Conservation (phyloP, 164 flowering plant genomes). For the Vitis rotundifolia region DNA sequence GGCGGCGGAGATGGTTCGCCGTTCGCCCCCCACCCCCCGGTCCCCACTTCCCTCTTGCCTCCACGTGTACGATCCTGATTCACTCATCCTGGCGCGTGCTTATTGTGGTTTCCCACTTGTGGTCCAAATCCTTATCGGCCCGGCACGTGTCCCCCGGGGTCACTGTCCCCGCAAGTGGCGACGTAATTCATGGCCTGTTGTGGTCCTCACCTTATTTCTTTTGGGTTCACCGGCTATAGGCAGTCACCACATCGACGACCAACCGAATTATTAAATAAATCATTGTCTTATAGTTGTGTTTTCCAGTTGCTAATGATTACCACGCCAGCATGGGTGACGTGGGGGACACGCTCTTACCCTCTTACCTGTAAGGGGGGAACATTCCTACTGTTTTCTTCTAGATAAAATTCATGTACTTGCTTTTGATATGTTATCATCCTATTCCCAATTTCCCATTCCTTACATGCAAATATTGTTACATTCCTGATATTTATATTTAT, state of each 20-base stretch:
- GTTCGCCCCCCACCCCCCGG: neutral
- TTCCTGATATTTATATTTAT: too few relatives aligned
- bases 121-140: slow-evolving; percentile 25
- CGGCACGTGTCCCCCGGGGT: slow-evolving; percentile 35
- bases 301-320: neutral
- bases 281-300: neutral
- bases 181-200: slow-evolving; percentile 30
- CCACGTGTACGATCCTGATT: slow-evolving; percentile 31
- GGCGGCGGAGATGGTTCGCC: slow-evolving; percentile 37
- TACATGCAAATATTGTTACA: too few relatives aligned
- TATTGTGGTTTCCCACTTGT: slow-evolving; percentile 19
- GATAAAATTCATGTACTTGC: neutral
- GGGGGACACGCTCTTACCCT: slow-evolving; percentile 31
- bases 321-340: slow-evolving; percentile 19
- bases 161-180: slow-evolving; percentile 39
- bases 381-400: too few relatives aligned
- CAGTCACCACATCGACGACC: slow-evolving; percentile 1
- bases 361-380: slow-evolving; percentile 7
- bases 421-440: neutral
- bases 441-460: too few relatives aligned
- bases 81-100: slow-evolving; percentile 26
- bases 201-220: neutral
- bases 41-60: slow-evolving; percentile 1
- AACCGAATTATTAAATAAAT: neutral
- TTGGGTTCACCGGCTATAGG: slow-evolving; percentile 5